Evolutionary conservation across 306 rosid genomes (phyloP).

Genomic region (Medicago ruthenica): DNA sequence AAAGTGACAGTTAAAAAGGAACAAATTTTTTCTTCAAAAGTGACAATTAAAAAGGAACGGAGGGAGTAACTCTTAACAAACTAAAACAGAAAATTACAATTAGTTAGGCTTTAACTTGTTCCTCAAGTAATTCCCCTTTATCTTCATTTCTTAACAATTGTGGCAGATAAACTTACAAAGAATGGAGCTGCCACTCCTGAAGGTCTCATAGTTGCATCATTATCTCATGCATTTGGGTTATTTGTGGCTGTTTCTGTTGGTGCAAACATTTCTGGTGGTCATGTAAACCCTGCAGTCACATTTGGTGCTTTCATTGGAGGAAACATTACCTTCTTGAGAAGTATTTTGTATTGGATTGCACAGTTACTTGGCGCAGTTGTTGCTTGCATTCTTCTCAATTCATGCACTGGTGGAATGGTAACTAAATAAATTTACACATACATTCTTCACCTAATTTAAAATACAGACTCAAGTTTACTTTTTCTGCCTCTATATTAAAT

Average conservation of each 20-base stretch:
- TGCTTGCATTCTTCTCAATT: slow-evolving; percentile 48
- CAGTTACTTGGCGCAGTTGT: slow-evolving; percentile 49
- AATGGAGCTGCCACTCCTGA: slow-evolving; percentile 50
- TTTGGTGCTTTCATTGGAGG: slow-evolving; percentile 64
- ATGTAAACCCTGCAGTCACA: slow-evolving; percentile 85
- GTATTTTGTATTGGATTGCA: slow-evolving; percentile 52
- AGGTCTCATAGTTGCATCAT: slow-evolving; percentile 68
- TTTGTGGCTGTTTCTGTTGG: slow-evolving; percentile 83
- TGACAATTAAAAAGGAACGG: no score
- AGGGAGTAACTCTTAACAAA: no score
- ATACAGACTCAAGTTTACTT: no score
- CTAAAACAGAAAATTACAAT: no score
- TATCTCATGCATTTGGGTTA: slow-evolving; percentile 75
- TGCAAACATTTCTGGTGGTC: slow-evolving; percentile 86
- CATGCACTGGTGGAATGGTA: slow-evolving; percentile 53
- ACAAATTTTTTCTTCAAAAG: no score
- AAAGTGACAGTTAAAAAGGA: no score
- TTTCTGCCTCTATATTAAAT: no score
- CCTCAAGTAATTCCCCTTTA: no score
- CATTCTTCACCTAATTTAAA: background rate
- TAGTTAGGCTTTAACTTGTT: no score
- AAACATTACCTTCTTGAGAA: slow-evolving; percentile 49
- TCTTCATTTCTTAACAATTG: no score
- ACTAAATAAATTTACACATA: background rate
- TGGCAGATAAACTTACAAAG: slow-evolving; percentile 44